These are phyloP conservation scores for Murraya paniculata DNA, from an alignment of 345 rosid genomes.

Conservation along the genomic window DNA sequence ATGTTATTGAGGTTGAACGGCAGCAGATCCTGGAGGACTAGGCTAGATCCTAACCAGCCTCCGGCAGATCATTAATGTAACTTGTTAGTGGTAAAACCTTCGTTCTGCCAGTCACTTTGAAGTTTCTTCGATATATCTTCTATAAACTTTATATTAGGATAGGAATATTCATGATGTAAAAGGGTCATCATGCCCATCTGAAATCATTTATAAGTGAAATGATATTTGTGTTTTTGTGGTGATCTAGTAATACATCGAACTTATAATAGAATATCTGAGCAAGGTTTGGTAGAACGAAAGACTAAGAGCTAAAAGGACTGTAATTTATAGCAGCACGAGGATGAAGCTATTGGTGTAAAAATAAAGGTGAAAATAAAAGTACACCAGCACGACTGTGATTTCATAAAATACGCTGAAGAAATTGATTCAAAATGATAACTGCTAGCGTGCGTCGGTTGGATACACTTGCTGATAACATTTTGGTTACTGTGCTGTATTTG, in stretches of 20 bases:
- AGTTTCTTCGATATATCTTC: constrained; percentile 8
- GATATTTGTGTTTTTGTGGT: not conserved
- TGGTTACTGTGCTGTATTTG: not conserved
- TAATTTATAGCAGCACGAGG: not conserved
- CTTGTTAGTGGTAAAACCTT: constrained; percentile 17
- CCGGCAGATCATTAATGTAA: constrained; percentile 11
- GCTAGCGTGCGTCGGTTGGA: not conserved
- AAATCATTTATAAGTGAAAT: constrained; percentile 5
- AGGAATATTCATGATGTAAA: constrained; percentile 1
- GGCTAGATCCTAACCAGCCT: constrained; percentile 10
- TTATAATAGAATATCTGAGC: not conserved
- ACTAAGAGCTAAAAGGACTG: not conserved
- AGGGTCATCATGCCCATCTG: not conserved
- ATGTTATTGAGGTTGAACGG: constrained; percentile 54
- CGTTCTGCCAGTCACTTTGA: not conserved
- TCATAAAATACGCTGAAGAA: not conserved
- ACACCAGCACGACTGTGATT: not conserved
- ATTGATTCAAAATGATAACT: not conserved
- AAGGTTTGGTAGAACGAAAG: not conserved
- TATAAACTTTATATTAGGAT: not conserved
- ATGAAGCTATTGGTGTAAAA: not conserved
- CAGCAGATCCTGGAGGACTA: constrained; percentile 59
- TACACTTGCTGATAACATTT: not conserved
- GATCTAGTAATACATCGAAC: not conserved
- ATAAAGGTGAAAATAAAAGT: no score